Conservation (phyloP, 2,329 filamentous ascomycete species). For the Colletotrichum endophyticum region DNA sequence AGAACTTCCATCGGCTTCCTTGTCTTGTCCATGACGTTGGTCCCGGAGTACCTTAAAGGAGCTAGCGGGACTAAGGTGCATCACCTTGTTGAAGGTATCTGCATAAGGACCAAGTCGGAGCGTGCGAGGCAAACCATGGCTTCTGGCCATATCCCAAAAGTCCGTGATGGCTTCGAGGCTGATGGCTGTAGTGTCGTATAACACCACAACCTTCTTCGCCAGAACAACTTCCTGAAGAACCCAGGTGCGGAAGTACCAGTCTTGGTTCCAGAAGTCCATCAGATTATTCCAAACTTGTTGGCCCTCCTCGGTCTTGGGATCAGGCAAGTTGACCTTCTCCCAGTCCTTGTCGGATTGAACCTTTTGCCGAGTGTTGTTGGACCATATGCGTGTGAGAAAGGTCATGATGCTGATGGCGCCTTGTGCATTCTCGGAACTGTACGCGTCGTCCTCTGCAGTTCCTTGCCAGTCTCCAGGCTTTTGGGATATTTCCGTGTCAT, state of each 20-base stretch:
- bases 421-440: neutral
- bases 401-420: slow-evolving; percentile 9
- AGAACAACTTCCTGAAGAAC: slow-evolving; percentile 10
- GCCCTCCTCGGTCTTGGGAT: neutral
- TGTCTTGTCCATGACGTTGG: neutral
- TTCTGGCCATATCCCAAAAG: neutral
- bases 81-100: neutral
- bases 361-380: neutral
- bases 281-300: neutral
- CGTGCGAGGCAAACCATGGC: neutral
- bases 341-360: neutral
- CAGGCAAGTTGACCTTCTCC: neutral
- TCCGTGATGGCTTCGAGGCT: neutral
- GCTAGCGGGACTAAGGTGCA: neutral
- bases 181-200: neutral
- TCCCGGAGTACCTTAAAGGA: neutral
- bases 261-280: neutral
- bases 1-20: neutral
- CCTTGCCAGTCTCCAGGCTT: neutral
- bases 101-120: neutral
- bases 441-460: neutral
- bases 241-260: slow-evolving; percentile 14
- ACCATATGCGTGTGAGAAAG: neutral
- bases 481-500: neutral
- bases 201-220: neutral